Percentiles rank a stretch among this genome's conserved stretches.
phyloP scores from a whole-genome alignment of 2,329 filamentous ascomycete genomes.

The Beauveria scarabaeidicola region DNA sequence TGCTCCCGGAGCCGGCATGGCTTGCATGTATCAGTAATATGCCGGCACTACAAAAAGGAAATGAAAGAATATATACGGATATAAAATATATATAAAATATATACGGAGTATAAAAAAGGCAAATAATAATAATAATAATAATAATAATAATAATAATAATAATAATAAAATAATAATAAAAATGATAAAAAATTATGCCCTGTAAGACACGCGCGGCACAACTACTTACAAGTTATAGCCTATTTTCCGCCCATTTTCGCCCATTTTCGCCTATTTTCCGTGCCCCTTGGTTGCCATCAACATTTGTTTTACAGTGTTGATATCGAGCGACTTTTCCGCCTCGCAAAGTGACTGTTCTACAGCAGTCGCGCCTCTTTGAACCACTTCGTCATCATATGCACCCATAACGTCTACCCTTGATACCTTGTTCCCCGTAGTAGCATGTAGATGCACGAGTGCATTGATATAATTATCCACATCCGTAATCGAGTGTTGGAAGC shows the following conservation, averaged over 20 bases:
- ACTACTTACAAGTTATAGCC: neutral
- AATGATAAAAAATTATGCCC: too few relatives aligned
- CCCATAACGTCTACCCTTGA: slow-evolving; percentile 16
- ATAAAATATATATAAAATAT: too few relatives aligned
- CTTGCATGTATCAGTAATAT: neutral
- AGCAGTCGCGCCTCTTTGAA: slow-evolving; percentile 25
- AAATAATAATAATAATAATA: too few relatives aligned
- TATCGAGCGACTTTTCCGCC: slow-evolving; percentile 23
- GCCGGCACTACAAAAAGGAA: too few relatives aligned
- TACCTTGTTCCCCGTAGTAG: neutral
- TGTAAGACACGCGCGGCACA: neutral
- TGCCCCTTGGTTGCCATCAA: slow-evolving; percentile 25
- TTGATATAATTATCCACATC: slow-evolving; percentile 31
- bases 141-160: too few relatives aligned
- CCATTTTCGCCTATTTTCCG: slow-evolving; percentile 9
- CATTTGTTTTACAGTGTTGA: slow-evolving; percentile 22
- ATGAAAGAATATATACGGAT: too few relatives aligned
- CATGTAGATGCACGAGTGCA: slow-evolving; percentile 19
- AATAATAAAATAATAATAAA: too few relatives aligned
- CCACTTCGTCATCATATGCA: slow-evolving; percentile 25
- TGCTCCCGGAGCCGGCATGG: neutral
- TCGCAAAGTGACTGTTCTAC: slow-evolving; percentile 27
- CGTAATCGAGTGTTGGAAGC: slow-evolving; percentile 33
- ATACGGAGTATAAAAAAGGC: too few relatives aligned
- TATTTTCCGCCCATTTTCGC: neutral